phyloP scores from a whole-genome alignment of 2,329 filamentous ascomycete genomes.

The Stenocarpella maydis region DNA sequence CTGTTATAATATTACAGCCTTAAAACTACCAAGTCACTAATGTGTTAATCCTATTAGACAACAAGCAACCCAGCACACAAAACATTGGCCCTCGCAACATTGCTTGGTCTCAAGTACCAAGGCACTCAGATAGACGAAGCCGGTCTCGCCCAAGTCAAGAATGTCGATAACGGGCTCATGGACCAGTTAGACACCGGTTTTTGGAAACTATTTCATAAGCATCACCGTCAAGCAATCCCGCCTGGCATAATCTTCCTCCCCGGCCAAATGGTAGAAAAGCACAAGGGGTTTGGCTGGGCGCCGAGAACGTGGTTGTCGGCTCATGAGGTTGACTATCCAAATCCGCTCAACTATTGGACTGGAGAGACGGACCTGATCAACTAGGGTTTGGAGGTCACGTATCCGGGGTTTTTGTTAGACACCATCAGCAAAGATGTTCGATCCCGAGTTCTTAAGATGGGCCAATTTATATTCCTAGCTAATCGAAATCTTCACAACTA shows the following conservation, averaged over 20 bases:
- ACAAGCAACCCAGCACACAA: neutral
- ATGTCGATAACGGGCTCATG: neutral
- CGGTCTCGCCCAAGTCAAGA: neutral
- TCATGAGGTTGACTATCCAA: neutral
- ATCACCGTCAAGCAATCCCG: neutral
- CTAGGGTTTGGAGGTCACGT: neutral
- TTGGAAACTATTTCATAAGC: neutral
- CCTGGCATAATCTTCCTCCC: neutral
- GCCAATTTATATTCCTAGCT: neutral
- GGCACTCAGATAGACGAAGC: neutral
- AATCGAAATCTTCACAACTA: neutral
- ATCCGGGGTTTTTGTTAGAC: neutral
- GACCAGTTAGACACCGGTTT: neutral
- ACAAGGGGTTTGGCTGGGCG: neutral
- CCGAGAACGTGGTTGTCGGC: neutral
- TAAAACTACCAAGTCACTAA: neutral
- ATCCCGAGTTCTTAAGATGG: neutral
- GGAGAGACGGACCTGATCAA: neutral
- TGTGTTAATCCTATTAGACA: neutral
- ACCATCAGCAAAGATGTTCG: neutral
- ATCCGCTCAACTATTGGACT: neutral
- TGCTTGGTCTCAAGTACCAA: neutral
- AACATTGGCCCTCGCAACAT: neutral
- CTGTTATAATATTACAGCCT: neutral
- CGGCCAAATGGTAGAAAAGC: neutral